Conservation (phyloP, 495 filamentous ascomycete species). For the Pseudoneurospora amorphoporcata region DNA sequence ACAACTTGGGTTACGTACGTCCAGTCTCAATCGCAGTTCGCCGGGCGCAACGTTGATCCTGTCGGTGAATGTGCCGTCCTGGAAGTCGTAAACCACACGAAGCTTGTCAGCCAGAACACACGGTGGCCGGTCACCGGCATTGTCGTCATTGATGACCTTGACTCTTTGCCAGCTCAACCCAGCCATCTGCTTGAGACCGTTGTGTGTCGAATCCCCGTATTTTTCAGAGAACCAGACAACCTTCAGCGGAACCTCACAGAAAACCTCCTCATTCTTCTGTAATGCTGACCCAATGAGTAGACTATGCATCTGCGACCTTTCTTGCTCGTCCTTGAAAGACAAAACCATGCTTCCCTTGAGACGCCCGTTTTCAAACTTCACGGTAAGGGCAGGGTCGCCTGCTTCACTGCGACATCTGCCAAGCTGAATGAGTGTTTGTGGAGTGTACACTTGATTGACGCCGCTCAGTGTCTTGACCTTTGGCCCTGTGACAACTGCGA, state of each 20-base stretch:
- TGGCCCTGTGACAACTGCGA: constrained; percentile 64
- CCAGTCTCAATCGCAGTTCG: constrained; percentile 54
- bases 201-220: constrained; percentile 25
- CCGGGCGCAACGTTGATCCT: constrained; percentile 68
- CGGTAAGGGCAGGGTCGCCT: constrained; percentile 53
- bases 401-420: constrained; percentile 58
- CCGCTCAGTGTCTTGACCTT: constrained; percentile 65
- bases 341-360: constrained; percentile 57
- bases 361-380: constrained; percentile 59
- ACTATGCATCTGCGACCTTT: constrained; percentile 56
- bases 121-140: constrained; percentile 31
- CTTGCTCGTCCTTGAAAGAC: constrained; percentile 59
- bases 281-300: constrained; percentile 57
- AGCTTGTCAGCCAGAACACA: constrained; percentile 62
- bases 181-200: constrained; percentile 35
- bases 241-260: constrained; percentile 50
- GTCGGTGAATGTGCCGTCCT: constrained; percentile 62
- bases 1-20: constrained; percentile 47
- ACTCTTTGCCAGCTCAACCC: constrained; percentile 36
- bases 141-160: constrained; percentile 47
- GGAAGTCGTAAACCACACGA: constrained; percentile 55
- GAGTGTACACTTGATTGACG: constrained; percentile 52
- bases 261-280: constrained; percentile 48
- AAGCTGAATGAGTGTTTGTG: constrained; percentile 57
- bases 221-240: constrained; percentile 54